phyloP scores from a whole-genome alignment of 148 eudicot species.

The Chenopodium quinoa region DNA sequence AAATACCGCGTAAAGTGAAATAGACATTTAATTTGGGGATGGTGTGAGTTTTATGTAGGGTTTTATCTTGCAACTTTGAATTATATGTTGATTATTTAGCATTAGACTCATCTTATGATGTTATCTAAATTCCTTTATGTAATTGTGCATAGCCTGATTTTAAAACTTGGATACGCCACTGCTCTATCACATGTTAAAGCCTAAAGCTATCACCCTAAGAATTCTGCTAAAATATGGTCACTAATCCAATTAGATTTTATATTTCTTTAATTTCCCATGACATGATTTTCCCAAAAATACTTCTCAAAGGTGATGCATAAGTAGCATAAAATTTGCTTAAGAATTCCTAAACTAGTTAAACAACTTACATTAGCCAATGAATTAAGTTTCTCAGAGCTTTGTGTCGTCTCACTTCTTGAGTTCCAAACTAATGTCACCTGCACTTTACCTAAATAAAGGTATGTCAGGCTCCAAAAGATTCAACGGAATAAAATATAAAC shows the following conservation, averaged over 20 bases:
- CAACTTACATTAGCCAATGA: conserved; percentile 71
- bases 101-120: too few species aligned
- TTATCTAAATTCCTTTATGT: too few species aligned
- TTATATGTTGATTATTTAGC: too few species aligned
- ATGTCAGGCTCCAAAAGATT: conserved; percentile 4
- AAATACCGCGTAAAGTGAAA: too few species aligned
- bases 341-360: background rate
- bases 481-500: background rate
- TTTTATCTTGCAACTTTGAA: too few species aligned
- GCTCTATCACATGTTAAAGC: background rate
- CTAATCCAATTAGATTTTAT: background rate
- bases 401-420: conserved; percentile 75
- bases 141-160: too few species aligned
- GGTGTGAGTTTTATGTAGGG: too few species aligned
- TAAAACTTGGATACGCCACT: too few species aligned
- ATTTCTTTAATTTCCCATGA: background rate
- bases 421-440: conserved; percentile 96
- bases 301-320: background rate
- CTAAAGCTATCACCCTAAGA: background rate
- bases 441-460: conserved; percentile 63
- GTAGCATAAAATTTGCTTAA: background rate
- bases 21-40: too few species aligned
- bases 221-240: background rate
- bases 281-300: background rate
- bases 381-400: conserved; percentile 55